Percentiles rank a stretch among this genome's conserved stretches.
Evolutionary conservation across 192 early-diverging fungal genomes (phyloP).

Genomic region (Backusella sp.): DNA sequence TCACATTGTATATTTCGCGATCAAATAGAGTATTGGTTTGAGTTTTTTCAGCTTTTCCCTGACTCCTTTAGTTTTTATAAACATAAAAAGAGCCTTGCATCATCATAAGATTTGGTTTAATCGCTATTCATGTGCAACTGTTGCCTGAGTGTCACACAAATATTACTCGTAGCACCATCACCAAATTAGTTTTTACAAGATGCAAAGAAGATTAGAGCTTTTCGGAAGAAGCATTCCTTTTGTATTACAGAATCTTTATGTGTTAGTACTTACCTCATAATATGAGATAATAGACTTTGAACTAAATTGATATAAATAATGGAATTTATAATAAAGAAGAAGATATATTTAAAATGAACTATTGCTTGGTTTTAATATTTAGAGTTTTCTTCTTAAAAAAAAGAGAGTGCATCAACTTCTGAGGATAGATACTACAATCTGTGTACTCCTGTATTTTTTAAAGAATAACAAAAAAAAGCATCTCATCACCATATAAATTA

Average conservation of each 20-base stretch:
- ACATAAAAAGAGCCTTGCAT: background rate
- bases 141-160: background rate
- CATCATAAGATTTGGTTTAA: background rate
- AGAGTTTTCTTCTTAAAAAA: background rate
- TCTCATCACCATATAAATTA: background rate
- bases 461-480: background rate
- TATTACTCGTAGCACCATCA: background rate
- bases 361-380: background rate
- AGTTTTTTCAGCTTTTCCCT: background rate
- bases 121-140: background rate
- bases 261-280: background rate
- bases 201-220: background rate
- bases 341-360: background rate
- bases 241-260: background rate
- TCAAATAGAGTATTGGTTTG: background rate
- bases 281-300: background rate
- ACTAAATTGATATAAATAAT: background rate
- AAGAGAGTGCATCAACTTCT: background rate
- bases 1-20: background rate
- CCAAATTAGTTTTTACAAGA: background rate
- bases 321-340: background rate
- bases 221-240: constrained; percentile 6
- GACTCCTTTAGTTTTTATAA: background rate
- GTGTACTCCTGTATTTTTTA: background rate
- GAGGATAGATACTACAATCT: background rate